Percentiles rank a stretch among this genome's conserved stretches.
phyloP scores from a whole-genome alignment of 768 basidiomycete species.

The Amanita rimosa region DNA sequence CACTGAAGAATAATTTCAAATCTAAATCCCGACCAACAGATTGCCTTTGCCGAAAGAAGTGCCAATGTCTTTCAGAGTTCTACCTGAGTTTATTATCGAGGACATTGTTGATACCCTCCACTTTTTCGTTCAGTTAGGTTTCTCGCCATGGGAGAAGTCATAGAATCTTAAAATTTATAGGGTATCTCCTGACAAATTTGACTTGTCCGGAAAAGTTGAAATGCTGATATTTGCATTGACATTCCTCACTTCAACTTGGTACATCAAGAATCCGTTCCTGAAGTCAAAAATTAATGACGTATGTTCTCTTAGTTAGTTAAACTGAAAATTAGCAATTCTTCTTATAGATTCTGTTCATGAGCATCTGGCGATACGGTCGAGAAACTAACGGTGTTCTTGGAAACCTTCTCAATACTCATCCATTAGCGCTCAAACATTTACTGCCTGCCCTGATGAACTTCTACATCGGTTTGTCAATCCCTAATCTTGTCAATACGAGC shows the following conservation, averaged over 20 bases:
- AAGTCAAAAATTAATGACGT: constrained; percentile 96
- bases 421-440: constrained; percentile 75
- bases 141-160: background rate
- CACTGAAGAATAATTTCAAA: background rate
- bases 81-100: constrained; percentile 92
- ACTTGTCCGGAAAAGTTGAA: constrained; percentile 76
- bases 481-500: background rate
- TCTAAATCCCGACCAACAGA: constrained; percentile 25
- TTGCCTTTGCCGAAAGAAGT: constrained; percentile 81
- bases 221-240: constrained; percentile 81
- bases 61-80: constrained; percentile 71
- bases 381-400: constrained; percentile 69
- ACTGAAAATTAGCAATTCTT: background rate
- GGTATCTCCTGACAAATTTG: constrained; percentile 67
- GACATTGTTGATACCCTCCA: constrained; percentile 86
- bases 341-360: constrained; percentile 60
- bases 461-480: constrained; percentile 65
- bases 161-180: constrained; percentile 18
- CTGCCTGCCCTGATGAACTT: constrained; percentile 90
- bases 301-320: constrained; percentile 11
- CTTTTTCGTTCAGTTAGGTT: constrained; percentile 67
- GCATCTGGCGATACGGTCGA: constrained; percentile 54
- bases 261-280: constrained; percentile 97
- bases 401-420: constrained; percentile 73
- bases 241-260: constrained; percentile 90